phyloP scores from a whole-genome alignment of 805 yeast genomes.

The Nakazawaea ambrosiae region DNA sequence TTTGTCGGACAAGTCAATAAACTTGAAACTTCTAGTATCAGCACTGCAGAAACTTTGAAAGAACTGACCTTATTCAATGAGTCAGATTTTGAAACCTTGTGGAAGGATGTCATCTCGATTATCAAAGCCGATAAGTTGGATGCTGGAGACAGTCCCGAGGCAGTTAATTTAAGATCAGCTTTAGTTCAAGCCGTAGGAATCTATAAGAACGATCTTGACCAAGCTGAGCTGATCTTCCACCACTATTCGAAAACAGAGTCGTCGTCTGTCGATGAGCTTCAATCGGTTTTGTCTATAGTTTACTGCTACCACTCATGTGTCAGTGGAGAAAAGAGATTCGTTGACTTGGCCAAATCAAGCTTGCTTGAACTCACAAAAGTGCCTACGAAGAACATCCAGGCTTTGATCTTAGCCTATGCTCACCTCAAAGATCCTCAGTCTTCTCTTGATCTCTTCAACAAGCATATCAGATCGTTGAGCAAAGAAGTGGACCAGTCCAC shows the following conservation, averaged over 20 bases:
- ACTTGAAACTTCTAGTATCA: too few relatives aligned
- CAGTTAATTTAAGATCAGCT: background rate
- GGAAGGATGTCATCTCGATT: background rate
- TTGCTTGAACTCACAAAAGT: conserved; percentile 20
- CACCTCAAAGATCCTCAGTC: conserved; percentile 23
- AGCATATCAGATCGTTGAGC: conserved; percentile 14
- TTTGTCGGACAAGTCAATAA: too few relatives aligned
- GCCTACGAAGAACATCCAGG: conserved; percentile 19
- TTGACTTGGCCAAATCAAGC: conserved; percentile 20
- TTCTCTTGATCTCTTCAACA: conserved; percentile 25
- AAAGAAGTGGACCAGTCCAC: background rate
- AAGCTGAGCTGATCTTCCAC: conserved; percentile 17
- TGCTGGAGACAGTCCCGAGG: background rate
- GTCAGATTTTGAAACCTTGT: too few relatives aligned
- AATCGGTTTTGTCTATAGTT: conserved; percentile 17
- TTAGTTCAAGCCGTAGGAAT: background rate
- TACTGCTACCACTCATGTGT: conserved; percentile 18
- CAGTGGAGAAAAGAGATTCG: conserved; percentile 10
- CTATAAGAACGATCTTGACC: conserved; percentile 13
- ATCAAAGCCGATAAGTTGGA: background rate
- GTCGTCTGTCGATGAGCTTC: conserved; percentile 14
- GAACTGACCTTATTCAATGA: too few relatives aligned
- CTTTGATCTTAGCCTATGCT: conserved; percentile 19
- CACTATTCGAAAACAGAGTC: conserved; percentile 19
- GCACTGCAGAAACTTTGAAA: too few relatives aligned